These are phyloP conservation scores for Patellaria atrata DNA, from an alignment of 495 filamentous ascomycete species.

Conservation along the genomic window DNA sequence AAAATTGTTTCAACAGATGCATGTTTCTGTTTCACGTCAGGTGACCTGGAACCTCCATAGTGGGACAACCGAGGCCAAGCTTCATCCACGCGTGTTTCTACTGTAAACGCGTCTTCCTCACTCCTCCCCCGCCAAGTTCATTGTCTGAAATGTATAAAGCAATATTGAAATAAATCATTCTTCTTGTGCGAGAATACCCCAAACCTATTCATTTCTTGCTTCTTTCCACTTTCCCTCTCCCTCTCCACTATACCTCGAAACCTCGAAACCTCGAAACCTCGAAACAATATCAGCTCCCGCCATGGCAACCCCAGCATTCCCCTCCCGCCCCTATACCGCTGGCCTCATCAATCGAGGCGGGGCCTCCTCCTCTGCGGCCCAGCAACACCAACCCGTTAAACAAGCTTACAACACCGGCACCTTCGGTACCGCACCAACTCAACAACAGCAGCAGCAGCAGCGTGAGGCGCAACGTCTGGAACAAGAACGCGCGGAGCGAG, in stretches of 20 bases:
- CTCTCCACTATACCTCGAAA: too few relatives aligned
- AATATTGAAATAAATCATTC: too few relatives aligned
- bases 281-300: not conserved
- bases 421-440: constrained; percentile 5
- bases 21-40: too few relatives aligned
- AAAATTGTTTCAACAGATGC: too few relatives aligned
- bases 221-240: not conserved
- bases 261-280: constrained; percentile 1
- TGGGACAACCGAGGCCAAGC: too few relatives aligned
- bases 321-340: constrained; percentile 7
- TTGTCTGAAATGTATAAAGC: too few relatives aligned
- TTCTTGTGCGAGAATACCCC: too few relatives aligned
- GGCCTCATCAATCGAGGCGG: constrained; percentile 12
- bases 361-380: constrained; percentile 4
- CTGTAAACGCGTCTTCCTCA: too few relatives aligned
- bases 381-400: too few relatives aligned
- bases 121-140: too few relatives aligned
- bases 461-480: constrained; percentile 27
- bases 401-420: constrained; percentile 12
- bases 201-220: constrained; percentile 1
- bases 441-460: constrained; percentile 23
- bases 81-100: too few relatives aligned
- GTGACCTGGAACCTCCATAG: too few relatives aligned
- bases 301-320: constrained; percentile 16
- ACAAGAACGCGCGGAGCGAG: constrained; percentile 27